Evolutionary conservation across 2,329 filamentous ascomycete genomes (phyloP).

Genomic region (Aureobasidium sp.): DNA sequence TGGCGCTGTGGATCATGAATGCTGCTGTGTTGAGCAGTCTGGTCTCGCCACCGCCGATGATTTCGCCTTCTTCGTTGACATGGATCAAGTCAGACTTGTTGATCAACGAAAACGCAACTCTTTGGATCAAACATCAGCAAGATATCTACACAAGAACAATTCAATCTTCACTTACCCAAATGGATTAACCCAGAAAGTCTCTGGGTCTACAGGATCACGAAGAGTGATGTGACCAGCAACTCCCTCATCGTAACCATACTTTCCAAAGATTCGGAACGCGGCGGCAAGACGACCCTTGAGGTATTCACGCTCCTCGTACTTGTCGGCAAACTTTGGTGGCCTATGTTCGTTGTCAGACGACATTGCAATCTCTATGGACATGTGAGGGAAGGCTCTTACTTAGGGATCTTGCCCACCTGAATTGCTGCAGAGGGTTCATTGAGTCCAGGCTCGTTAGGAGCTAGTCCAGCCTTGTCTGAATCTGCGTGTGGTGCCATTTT

Average conservation of each 20-base stretch:
- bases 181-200: slow-evolving; percentile 34
- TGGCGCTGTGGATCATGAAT: slow-evolving; percentile 38
- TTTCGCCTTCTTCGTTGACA: slow-evolving; percentile 34
- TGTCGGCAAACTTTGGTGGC: slow-evolving; percentile 27
- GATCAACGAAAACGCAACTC: slow-evolving; percentile 34
- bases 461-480: slow-evolving; percentile 5
- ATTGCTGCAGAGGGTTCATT: slow-evolving; percentile 8
- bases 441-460: slow-evolving; percentile 14
- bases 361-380: neutral
- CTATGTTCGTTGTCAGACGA: neutral
- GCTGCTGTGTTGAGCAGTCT: slow-evolving; percentile 36
- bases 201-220: slow-evolving; percentile 30
- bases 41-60: slow-evolving; percentile 33
- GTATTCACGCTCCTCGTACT: slow-evolving; percentile 32
- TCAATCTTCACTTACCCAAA: neutral
- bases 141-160: too few species aligned
- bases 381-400: neutral
- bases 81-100: slow-evolving; percentile 39
- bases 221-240: slow-evolving; percentile 34
- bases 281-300: slow-evolving; percentile 36
- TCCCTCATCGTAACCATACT: slow-evolving; percentile 24
- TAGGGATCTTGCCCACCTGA: slow-evolving; percentile 13
- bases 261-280: slow-evolving; percentile 37
- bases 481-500: slow-evolving; percentile 16
- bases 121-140: slow-evolving; percentile 19